Percentiles rank a stretch among this genome's conserved stretches.
phyloP scores from a whole-genome alignment of 257 asterid genomes.

The Solanum appendiculatum region DNA sequence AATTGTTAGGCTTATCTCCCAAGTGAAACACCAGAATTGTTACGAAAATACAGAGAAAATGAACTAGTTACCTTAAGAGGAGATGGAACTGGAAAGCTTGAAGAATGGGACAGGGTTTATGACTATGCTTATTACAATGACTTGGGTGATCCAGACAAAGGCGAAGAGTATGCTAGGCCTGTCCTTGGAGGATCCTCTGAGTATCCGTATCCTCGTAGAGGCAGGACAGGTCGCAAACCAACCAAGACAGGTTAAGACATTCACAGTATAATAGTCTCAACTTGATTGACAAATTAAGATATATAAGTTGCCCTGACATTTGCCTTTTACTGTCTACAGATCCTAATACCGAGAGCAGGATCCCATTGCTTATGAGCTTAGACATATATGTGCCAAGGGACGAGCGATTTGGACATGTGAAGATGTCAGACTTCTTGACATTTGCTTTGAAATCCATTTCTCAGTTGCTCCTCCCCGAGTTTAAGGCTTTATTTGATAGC shows the following conservation, averaged over 20 bases:
- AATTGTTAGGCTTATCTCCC: conserved; percentile 21
- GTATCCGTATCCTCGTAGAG: conserved; percentile 13
- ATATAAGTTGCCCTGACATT: neutral
- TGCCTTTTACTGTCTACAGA: neutral
- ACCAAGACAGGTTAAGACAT: conserved; percentile 1
- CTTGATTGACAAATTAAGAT: neutral
- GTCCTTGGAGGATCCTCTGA: conserved; percentile 24
- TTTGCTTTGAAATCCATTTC: conserved; percentile 10
- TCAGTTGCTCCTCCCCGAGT: conserved; percentile 13
- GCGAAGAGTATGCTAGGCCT: conserved; percentile 5
- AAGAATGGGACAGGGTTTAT: conserved; percentile 38
- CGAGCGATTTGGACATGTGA: conserved; percentile 27
- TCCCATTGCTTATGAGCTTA: conserved; percentile 9
- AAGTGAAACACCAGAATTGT: conserved; percentile 20
- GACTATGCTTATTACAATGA: conserved; percentile 34
- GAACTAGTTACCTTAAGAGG: conserved; percentile 26
- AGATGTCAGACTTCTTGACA: conserved; percentile 15
- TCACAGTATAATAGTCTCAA: neutral
- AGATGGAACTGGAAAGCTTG: conserved; percentile 18
- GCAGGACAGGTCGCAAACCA: conserved; percentile 5
- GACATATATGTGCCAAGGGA: conserved; percentile 30
- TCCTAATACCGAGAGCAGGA: conserved; percentile 13
- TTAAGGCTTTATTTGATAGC: conserved; percentile 3
- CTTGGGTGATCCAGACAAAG: conserved; percentile 28
- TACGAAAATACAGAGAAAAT: conserved; percentile 16